phyloP scores from a whole-genome alignment of 176 grass and related monocot species.

The Saccharum officinarum region DNA sequence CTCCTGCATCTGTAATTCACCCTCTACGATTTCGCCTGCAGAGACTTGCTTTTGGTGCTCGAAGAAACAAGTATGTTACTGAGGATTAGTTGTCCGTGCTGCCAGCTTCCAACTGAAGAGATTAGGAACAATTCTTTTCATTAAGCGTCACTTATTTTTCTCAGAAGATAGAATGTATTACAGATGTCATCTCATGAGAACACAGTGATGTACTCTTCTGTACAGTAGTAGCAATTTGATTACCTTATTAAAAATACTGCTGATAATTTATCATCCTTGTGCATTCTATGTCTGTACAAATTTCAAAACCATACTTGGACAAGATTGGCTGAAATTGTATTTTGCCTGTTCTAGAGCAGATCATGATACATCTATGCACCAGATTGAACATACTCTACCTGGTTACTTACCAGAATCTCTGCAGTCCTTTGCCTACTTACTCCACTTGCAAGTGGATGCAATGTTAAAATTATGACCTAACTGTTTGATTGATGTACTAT shows the following conservation, averaged over 20 bases:
- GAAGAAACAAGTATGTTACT: slow-evolving; percentile 81
- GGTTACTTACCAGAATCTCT: not conserved
- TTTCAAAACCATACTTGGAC: not conserved
- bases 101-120: slow-evolving; percentile 39
- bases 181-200: slow-evolving; percentile 7
- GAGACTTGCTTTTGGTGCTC: slow-evolving; percentile 94
- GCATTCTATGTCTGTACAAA: not conserved
- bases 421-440: not conserved
- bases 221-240: slow-evolving; percentile 34
- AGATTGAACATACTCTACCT: not conserved
- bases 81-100: slow-evolving; percentile 62
- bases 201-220: slow-evolving; percentile 7
- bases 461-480: slow-evolving; percentile 6
- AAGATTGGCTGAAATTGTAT: slow-evolving; percentile 7
- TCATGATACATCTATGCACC: not conserved
- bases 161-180: slow-evolving; percentile 32
- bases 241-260: not conserved
- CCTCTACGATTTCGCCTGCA: slow-evolving; percentile 46
- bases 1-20: slow-evolving; percentile 14
- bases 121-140: slow-evolving; percentile 36
- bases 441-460: not conserved
- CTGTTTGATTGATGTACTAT: slow-evolving; percentile 4
- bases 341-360: not conserved
- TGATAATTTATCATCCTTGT: not conserved
- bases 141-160: slow-evolving; percentile 18